Evolutionary conservation across 75 land plant species (phyloP).

Genomic region (Gnetum montanum): DNA sequence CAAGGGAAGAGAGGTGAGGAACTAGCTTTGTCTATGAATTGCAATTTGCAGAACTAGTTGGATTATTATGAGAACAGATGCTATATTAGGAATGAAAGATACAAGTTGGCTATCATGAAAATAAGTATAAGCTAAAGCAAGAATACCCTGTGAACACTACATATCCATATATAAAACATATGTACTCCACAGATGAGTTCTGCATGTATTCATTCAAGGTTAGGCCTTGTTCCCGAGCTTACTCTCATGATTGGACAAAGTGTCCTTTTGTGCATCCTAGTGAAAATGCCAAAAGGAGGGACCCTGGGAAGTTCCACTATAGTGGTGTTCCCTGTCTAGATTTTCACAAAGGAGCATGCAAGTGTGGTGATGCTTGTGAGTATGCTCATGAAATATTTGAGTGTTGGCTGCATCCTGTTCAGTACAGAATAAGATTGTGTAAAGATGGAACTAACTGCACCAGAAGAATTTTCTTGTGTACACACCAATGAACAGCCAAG

Average conservation of each 20-base stretch:
- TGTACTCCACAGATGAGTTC: constrained; percentile 71
- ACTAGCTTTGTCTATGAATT: too few species aligned
- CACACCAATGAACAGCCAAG: constrained; percentile 73
- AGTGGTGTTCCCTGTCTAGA: constrained; percentile 87
- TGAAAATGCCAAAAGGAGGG: constrained; percentile 69
- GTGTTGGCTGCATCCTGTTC: constrained; percentile 79
- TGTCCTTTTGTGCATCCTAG: constrained; percentile 88
- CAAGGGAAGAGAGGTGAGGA: too few species aligned
- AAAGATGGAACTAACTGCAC: constrained; percentile 66
- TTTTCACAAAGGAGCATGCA: constrained; percentile 62
- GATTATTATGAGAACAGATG: too few species aligned
- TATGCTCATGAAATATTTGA: constrained; percentile 82
- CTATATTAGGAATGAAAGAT: too few species aligned
- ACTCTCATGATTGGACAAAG: constrained; percentile 86
- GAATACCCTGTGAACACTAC: constrained; percentile 57
- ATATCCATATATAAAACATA: constrained; percentile 63
- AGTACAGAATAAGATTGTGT: constrained; percentile 65
- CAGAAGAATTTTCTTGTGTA: constrained; percentile 70
- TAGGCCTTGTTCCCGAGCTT: constrained; percentile 70
- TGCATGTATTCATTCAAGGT: constrained; percentile 75
- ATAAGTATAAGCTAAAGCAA: too few species aligned
- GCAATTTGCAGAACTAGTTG: too few species aligned
- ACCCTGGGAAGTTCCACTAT: constrained; percentile 60
- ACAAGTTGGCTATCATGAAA: too few species aligned
- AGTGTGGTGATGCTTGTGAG: constrained; percentile 67